Conservation (phyloP, 345 rosid species). For the Rhizophora apiculata region DNA sequence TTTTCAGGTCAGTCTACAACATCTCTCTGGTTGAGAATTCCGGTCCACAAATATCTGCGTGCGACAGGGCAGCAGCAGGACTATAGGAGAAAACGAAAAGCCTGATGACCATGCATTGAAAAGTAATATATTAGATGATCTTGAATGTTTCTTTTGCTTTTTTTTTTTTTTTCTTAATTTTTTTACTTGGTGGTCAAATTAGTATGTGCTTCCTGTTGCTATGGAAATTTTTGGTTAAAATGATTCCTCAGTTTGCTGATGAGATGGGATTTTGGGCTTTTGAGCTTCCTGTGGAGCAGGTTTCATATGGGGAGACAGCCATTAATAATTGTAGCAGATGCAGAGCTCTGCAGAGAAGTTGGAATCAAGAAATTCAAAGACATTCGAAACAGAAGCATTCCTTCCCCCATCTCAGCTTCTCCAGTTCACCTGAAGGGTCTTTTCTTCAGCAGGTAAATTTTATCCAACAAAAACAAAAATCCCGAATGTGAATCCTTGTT, state of each 20-base stretch:
- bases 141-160: neutral
- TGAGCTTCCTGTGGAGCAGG: conserved; percentile 36
- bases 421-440: conserved; percentile 95
- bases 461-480: no score
- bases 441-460: conserved; percentile 76
- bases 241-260: neutral
- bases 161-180: no score
- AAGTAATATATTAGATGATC: neutral
- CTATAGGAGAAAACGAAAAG: no score
- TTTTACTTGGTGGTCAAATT: no score
- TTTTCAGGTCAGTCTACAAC: conserved; percentile 61
- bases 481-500: no score
- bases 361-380: conserved; percentile 89
- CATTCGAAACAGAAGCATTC: conserved; percentile 82
- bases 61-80: no score
- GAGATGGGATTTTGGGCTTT: neutral
- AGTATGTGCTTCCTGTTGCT: neutral
- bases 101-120: neutral
- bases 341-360: conserved; percentile 84
- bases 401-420: conserved; percentile 87
- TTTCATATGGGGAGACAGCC: conserved; percentile 99
- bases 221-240: neutral
- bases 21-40: neutral
- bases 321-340: conserved; percentile 69
- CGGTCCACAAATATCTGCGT: neutral